Conservation (phyloP, 768 basidiomycete genomes). For the Polyporus arcularius region DNA sequence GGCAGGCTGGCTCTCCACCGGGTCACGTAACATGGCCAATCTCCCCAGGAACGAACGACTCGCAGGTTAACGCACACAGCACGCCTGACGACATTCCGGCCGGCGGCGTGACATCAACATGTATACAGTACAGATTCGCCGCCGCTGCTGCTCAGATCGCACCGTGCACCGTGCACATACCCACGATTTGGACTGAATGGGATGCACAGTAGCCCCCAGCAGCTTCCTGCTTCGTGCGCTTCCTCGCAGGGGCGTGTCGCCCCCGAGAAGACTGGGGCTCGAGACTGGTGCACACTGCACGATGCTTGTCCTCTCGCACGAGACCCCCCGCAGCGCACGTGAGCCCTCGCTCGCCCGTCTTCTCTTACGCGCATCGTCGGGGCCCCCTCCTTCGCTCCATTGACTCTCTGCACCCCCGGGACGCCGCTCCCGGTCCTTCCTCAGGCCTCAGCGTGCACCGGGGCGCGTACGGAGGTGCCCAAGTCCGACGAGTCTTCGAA, state of each 20-base stretch:
- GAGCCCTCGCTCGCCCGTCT: not conserved
- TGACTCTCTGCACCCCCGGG: not conserved
- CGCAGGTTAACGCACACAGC: not conserved
- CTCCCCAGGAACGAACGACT: constrained; percentile 7
- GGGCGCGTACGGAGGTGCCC: not conserved
- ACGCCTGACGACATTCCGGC: not conserved
- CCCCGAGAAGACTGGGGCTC: not conserved
- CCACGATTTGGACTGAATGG: no score
- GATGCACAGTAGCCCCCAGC: no score
- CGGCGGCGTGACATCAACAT: constrained; percentile 5
- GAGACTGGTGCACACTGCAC: not conserved
- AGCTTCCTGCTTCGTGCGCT: no score
- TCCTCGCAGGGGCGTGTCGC: no score
- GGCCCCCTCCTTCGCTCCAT: not conserved
- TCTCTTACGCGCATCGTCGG: constrained; percentile 11
- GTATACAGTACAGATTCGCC: not conserved
- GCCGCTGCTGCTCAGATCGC: no score
- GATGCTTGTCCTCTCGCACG: not conserved
- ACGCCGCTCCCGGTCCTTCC: not conserved
- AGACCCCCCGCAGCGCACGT: constrained; percentile 4
- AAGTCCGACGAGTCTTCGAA: no score
- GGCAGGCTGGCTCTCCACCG: no score
- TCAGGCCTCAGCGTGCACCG: no score
- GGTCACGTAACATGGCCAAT: constrained; percentile 15
- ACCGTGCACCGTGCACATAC: not conserved